Base-by-base conservation (phyloP, 2,329 filamentous ascomycete genomes). In the Chaetoscypha palmicola region DNA sequence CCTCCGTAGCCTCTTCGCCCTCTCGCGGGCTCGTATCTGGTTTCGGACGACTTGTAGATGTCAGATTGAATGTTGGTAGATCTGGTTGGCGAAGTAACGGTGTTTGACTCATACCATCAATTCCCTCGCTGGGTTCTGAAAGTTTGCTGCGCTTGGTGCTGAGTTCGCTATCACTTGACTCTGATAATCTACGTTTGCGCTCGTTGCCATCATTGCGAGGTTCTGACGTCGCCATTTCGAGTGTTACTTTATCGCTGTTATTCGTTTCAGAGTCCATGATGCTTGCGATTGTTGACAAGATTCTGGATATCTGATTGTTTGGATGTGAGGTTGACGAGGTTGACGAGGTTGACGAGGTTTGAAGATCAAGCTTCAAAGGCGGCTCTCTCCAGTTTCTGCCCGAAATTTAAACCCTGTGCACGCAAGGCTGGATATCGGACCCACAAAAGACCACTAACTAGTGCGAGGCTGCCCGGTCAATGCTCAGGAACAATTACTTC, bases 1-100 rank as follows among this genome's bases (percentile, higher is more conserved):
- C n/a, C 5, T 31, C 37, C n/a, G 14, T 19, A 12, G 19, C 41
- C 14, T 50, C 46, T 14, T 44, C 48, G 12, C 48, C 31, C 17
- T 46, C 43, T 8, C 17, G 38, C 12, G 43, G 41, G 35, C 33
- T 46, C 11, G 41, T 16, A 38, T 55, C 53, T 32, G 48, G 42
- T 42, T 49, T 54, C 14, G 45, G 16, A 26, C 39, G 41, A 33
- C 49, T 57, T 48, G 45, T 40, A 42, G 52, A 50, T 42, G 54
- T 61, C 45, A 64, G 49, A 51, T 55, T 62, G 46, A 63, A 64
- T 49, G 58, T 53, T 50, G 61, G 61, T 19, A 62, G 43, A 20
- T 61, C 57, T 48, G 51, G 55, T 37, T 55, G 51, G 32, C 38
- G 49, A 46, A 58, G 56, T 35, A 54, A 46, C 21, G 55, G 45